Conservation (phyloP, 1,284 basidiomycete genomes). For the Inonotus hispidus region DNA sequence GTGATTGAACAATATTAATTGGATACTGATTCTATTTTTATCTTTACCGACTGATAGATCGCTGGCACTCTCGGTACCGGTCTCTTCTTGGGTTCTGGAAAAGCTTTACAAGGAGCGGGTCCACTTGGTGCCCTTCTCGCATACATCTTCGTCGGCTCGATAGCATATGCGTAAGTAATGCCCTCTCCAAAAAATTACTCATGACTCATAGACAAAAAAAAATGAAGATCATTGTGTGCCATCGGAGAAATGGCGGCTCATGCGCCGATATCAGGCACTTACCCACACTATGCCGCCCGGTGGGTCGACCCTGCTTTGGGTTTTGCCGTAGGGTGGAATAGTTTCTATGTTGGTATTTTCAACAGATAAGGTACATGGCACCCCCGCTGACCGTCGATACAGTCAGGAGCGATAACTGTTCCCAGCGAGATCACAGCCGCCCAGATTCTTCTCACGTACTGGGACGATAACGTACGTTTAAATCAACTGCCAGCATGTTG, state of each 20-base stretch:
- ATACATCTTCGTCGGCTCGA: constrained; percentile 53
- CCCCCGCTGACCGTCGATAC: not conserved
- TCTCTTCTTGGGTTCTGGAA: constrained; percentile 79
- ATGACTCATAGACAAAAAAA: not conserved
- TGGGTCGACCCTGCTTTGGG: constrained; percentile 67
- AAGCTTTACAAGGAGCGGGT: constrained; percentile 48
- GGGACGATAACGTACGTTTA: constrained; percentile 55
- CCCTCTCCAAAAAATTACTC: not conserved
- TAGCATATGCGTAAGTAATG: constrained; percentile 50
- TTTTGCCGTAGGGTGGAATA: constrained; percentile 17
- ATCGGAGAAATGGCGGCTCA: constrained; percentile 67
- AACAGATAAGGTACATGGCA: not conserved
- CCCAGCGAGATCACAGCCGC: constrained; percentile 16
- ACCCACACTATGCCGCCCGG: constrained; percentile 64
- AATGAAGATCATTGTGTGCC: constrained; percentile 48
- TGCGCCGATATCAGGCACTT: constrained; percentile 70
- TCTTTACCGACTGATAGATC: constrained; percentile 41
- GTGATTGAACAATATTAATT: not conserved
- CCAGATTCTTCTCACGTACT: constrained; percentile 64
- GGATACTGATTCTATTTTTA: not conserved
- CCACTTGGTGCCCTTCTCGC: constrained; percentile 59
- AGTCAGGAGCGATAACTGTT: constrained; percentile 13
- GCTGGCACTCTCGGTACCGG: constrained; percentile 74
- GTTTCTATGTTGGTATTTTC: constrained; percentile 12
- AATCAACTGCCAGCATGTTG: constrained; percentile 16